Percentiles rank a stretch among this genome's conserved stretches.
phyloP scores from a whole-genome alignment of 176 grass and related monocot genomes.

The Cenchrus fungigraminus region DNA sequence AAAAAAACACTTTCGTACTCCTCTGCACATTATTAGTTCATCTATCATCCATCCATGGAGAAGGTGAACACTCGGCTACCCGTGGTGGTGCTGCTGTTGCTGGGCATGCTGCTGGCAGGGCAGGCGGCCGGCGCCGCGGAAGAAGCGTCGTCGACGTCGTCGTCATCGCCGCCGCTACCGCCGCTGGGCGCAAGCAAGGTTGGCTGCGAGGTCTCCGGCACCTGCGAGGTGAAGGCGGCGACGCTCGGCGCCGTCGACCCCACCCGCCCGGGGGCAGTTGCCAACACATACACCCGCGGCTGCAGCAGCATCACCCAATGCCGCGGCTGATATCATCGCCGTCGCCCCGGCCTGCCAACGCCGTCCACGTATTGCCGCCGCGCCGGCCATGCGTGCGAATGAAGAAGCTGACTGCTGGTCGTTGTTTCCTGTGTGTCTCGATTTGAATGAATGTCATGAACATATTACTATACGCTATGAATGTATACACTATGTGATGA shows the following conservation, averaged over 20 bases:
- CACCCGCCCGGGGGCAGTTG: background rate
- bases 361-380: too few relatives aligned
- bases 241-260: background rate
- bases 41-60: background rate
- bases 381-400: background rate
- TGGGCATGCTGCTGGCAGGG: background rate
- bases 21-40: background rate
- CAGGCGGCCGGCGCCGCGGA: background rate
- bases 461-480: too few relatives aligned
- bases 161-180: background rate
- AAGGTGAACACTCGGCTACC: background rate
- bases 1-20: background rate
- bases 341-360: background rate
- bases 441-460: too few relatives aligned
- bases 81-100: background rate
- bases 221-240: background rate
- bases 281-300: background rate
- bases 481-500: too few relatives aligned
- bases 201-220: conserved; percentile 14
- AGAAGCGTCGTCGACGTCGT: background rate
- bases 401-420: background rate
- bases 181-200: background rate
- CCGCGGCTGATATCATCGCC: background rate
- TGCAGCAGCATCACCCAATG: background rate
- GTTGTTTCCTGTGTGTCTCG: background rate